Conservation (phyloP, 2,329 filamentous ascomycete genomes). For the Hymenoscyphus fraxineus region DNA sequence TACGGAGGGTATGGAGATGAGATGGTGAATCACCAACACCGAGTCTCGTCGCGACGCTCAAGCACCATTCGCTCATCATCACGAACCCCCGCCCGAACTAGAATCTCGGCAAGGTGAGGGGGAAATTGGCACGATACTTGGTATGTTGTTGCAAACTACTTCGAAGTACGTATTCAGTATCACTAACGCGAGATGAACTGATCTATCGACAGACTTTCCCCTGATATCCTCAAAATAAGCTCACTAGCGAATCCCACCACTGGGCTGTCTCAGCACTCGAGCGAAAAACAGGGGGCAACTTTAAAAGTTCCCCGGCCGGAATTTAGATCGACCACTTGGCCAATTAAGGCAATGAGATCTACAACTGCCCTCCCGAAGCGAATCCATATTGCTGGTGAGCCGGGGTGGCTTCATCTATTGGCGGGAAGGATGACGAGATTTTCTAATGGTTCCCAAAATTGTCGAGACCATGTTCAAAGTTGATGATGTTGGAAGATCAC, state of each 20-base stretch:
- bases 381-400: conserved; percentile 4
- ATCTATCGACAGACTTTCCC: conserved; percentile 2
- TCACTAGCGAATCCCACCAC: conserved; percentile 14
- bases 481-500: not conserved
- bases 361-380: conserved; percentile 13
- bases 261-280: conserved; percentile 19
- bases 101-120: not conserved
- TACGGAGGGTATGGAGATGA: not conserved
- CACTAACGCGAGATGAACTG: not conserved
- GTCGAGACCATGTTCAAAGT: not conserved
- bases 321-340: conserved; percentile 13
- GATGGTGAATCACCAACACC: not conserved
- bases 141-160: not conserved
- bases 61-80: not conserved
- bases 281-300: conserved; percentile 16
- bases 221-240: conserved; percentile 2
- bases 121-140: not conserved
- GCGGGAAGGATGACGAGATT: not conserved
- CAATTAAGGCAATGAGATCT: conserved; percentile 18
- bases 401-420: conserved; percentile 1
- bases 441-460: not conserved
- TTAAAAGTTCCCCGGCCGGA: conserved; percentile 16
- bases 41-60: not conserved
- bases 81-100: not conserved
- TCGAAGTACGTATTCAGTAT: not conserved